Evolutionary conservation across 139 green algal genomes (phyloP), one percentile per base, ranked within the genome.

Genomic region (Picochlorum sp.): DNA sequence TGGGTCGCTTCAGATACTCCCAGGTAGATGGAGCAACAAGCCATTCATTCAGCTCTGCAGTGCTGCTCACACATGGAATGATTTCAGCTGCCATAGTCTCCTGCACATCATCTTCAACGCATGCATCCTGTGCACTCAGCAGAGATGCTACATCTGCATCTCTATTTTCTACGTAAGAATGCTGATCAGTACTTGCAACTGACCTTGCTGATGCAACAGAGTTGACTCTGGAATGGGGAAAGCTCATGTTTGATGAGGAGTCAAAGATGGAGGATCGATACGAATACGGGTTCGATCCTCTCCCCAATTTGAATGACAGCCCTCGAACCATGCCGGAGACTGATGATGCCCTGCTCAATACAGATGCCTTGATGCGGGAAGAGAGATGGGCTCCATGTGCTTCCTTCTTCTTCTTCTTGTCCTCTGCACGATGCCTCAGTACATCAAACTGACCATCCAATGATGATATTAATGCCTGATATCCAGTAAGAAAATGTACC

Each of bases 21-120:
- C 67, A 74, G 30, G 67, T 74, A 45, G 58, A 37, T 1, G 67
- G 55, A 23, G 63, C 37, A 24, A 45, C 62, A 15, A 74, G 60
- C 67, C 67, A 74, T 3, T 49, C 56, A 49, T 74, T 49, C 1
- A 60, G 47, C 9, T 28, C 59, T 13, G 51, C 60, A 57, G 28
- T 44, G 60, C 6, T 65, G 14, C 28, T 23, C 49, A 74, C 15
- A 9, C 2, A n/a, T 0, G 18, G 18, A 24, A 24, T 55, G 7
- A 5, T 24, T 11, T 21, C n/a, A 55, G 49, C 49, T 24, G 18
- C 11, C 18, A 55, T 3, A 55, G 49, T 24, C 49, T 55, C 18
- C 10, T 55, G 49, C 18, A 20, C 49, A 24, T 55, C 49, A 24
- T 55, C 21, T 34, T 59, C 21, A 34, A 59, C 16, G 6, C 13